Evolutionary conservation across 805 yeast genomes (phyloP).

Genomic region (Candida anglica): DNA sequence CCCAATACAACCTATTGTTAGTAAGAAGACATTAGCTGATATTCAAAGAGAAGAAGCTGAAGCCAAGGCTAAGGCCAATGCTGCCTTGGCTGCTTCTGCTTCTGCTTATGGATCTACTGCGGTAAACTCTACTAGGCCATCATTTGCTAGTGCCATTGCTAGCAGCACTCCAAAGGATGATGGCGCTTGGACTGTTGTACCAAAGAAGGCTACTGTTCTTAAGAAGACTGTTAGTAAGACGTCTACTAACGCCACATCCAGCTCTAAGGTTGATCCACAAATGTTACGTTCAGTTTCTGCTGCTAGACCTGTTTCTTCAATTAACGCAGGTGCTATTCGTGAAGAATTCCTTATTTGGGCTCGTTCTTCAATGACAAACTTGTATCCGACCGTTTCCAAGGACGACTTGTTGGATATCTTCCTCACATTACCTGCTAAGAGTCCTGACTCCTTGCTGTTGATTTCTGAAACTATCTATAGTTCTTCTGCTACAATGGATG

Average conservation of each 20-base stretch:
- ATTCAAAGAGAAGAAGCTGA: constrained; percentile 58
- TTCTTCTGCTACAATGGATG: constrained; percentile 87
- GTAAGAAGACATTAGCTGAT: constrained; percentile 53
- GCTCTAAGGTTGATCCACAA: constrained; percentile 28
- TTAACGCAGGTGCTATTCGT: constrained; percentile 21
- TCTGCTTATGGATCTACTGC: constrained; percentile 13
- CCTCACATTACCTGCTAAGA: constrained; percentile 68
- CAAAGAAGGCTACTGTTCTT: constrained; percentile 26
- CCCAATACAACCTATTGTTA: constrained; percentile 18
- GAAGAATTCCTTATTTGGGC: constrained; percentile 74
- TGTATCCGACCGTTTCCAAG: constrained; percentile 71
- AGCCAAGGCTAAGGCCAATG: constrained; percentile 26
- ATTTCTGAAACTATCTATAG: constrained; percentile 91
- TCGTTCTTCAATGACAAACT: constrained; percentile 56
- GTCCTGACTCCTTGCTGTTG: constrained; percentile 72
- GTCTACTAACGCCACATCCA: constrained; percentile 13
- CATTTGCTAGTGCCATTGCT: constrained; percentile 33
- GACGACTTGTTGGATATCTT: constrained; percentile 79
- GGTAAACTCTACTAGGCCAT: constrained; percentile 13
- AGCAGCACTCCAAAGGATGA: constrained; percentile 22
- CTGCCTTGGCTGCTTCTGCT: constrained; percentile 11
- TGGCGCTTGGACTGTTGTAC: constrained; percentile 40
- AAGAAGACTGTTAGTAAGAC: constrained; percentile 34
- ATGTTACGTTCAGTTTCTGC: constrained; percentile 35
- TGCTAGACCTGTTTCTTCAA: constrained; percentile 14